Conservation (phyloP, 805 yeast species). For the Candida succiphila region DNA sequence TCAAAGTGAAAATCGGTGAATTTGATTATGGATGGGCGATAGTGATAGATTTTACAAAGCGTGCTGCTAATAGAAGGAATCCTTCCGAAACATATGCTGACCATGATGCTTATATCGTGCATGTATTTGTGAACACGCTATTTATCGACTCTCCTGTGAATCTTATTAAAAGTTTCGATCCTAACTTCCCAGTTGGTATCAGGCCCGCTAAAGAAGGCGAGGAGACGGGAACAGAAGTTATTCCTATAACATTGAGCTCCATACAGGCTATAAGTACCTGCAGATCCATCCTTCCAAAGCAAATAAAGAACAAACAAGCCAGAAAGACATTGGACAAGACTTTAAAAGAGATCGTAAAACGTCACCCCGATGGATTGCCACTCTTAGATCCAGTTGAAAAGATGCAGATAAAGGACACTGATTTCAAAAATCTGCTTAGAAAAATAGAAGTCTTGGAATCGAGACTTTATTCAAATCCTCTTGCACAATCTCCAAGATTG, state of each 20-base stretch:
- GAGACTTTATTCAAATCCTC: slow-evolving; percentile 61
- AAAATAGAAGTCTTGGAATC: slow-evolving; percentile 79
- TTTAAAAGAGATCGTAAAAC: slow-evolving; percentile 65
- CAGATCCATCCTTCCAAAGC: slow-evolving; percentile 71
- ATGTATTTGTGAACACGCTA: slow-evolving; percentile 71
- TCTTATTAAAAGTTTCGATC: slow-evolving; percentile 67
- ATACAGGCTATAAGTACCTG: slow-evolving; percentile 69
- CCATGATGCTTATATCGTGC: slow-evolving; percentile 84
- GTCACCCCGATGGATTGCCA: slow-evolving; percentile 91
- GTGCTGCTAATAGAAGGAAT: slow-evolving; percentile 34
- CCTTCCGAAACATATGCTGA: slow-evolving; percentile 54
- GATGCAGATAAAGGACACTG: slow-evolving; percentile 74
- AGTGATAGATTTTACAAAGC: slow-evolving; percentile 66
- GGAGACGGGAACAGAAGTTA: slow-evolving; percentile 58
- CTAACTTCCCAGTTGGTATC: slow-evolving; percentile 78
- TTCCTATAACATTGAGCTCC: slow-evolving; percentile 79
- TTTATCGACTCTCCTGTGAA: slow-evolving; percentile 79
- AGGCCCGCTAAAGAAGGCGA: slow-evolving; percentile 75
- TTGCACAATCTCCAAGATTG: slow-evolving; percentile 51
- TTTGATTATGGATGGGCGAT: slow-evolving; percentile 87
- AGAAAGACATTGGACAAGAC: slow-evolving; percentile 61
- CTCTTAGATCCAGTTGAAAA: slow-evolving; percentile 80
- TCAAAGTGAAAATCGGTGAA: slow-evolving; percentile 49
- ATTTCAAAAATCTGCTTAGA: slow-evolving; percentile 56
- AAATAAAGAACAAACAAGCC: slow-evolving; percentile 47